Percentiles rank a stretch among this genome's conserved stretches.
Evolutionary conservation across 805 yeast genomes (phyloP).

Genomic region (Metschnikowia proteae): DNA sequence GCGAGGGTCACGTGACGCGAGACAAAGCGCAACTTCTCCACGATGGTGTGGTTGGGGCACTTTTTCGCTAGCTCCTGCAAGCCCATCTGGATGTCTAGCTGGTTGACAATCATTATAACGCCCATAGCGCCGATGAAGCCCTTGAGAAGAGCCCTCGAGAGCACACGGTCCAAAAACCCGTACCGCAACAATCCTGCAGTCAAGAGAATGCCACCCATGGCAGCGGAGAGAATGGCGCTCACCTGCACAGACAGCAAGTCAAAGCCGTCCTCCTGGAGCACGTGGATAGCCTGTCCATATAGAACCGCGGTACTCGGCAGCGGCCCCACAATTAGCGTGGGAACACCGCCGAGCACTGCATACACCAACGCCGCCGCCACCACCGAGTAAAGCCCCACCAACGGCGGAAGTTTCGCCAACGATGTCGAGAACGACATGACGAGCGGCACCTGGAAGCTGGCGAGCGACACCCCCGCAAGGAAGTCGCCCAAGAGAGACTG

Average conservation of each 20-base stretch:
- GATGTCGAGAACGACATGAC: conserved; percentile 76
- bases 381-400: conserved; percentile 73
- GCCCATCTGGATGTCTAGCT: conserved; percentile 48
- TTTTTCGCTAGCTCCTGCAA: conserved; percentile 14
- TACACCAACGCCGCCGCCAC: conserved; percentile 78
- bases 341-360: conserved; percentile 77
- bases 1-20: conserved; percentile 5
- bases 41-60: conserved; percentile 1
- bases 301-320: conserved; percentile 84
- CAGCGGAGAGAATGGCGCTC: conserved; percentile 19
- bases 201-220: conserved; percentile 19
- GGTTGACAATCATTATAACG: conserved; percentile 63
- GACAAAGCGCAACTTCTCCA: conserved; percentile 13
- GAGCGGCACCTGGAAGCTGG: conserved; percentile 41
- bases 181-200: conserved; percentile 54
- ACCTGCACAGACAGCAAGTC: conserved; percentile 31
- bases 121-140: conserved; percentile 90
- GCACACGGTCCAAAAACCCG: conserved; percentile 79
- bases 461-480: conserved; percentile 31
- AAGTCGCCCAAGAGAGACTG: conserved; percentile 24
- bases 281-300: conserved; percentile 71
- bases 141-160: conserved; percentile 69
- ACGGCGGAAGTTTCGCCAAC: conserved; percentile 77
- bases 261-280: conserved; percentile 25
- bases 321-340: conserved; percentile 88